These are phyloP conservation scores for Beauveria caledonica DNA, from an alignment of 2,329 filamentous ascomycete genomes.

Conservation along the genomic window DNA sequence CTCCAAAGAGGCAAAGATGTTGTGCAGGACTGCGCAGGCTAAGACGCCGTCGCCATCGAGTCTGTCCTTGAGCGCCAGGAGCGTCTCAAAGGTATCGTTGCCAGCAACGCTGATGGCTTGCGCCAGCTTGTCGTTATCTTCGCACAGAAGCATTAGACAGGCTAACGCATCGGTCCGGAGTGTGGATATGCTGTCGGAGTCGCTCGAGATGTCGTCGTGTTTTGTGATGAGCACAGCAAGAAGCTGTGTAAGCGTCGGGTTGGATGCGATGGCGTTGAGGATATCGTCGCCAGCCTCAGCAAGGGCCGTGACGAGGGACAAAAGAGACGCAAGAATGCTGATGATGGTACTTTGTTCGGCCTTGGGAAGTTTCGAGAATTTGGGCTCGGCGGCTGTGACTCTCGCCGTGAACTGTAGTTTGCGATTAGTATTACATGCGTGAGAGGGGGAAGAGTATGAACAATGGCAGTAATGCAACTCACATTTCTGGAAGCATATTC, in stretches of 20 bases:
- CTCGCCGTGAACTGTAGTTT: conserved; percentile 33
- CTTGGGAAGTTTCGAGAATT: conserved; percentile 41
- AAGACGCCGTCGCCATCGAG: conserved; percentile 43
- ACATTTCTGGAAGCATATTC: conserved; percentile 47
- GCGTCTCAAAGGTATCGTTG: conserved; percentile 24
- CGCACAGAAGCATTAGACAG: conserved; percentile 49
- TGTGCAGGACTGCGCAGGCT: conserved; percentile 54
- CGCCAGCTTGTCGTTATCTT: conserved; percentile 49
- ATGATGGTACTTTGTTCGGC: conserved; percentile 46
- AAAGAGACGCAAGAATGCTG: conserved; percentile 45
- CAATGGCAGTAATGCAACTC: conserved; percentile 17
- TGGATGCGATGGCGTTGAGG: conserved; percentile 42
- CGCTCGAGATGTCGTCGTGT: conserved; percentile 30
- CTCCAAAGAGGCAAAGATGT: conserved; percentile 43
- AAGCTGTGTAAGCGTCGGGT: conserved; percentile 41
- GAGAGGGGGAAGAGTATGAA: background rate
- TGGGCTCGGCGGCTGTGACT: conserved; percentile 30
- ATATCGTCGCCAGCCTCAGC: conserved; percentile 55
- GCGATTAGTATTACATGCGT: background rate
- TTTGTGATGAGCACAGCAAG: conserved; percentile 44
- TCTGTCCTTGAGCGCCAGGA: conserved; percentile 41
- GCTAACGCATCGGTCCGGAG: conserved; percentile 41
- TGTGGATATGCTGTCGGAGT: conserved; percentile 32
- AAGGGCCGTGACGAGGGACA: conserved; percentile 44
- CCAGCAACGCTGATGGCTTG: conserved; percentile 44